These are phyloP conservation scores for Fusarium newnesense DNA, from an alignment of 2,329 filamentous ascomycete species.

Conservation along the genomic window DNA sequence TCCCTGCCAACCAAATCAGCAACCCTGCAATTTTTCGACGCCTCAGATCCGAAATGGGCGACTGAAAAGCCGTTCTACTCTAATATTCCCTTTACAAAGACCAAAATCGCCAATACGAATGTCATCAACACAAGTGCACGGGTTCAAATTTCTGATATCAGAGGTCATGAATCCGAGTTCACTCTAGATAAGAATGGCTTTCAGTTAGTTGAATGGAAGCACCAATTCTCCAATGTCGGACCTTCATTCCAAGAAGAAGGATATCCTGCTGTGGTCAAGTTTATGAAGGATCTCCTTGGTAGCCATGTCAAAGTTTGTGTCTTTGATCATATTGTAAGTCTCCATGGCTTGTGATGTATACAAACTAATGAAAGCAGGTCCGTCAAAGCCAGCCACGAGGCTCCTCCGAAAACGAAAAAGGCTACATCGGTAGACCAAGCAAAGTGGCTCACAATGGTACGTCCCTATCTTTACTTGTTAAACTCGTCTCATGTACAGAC, in stretches of 20 bases:
- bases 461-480: background rate
- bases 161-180: background rate
- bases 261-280: background rate
- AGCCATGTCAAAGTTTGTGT: background rate
- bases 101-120: background rate
- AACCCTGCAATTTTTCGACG: background rate
- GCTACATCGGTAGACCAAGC: background rate
- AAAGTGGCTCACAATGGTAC: background rate
- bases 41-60: background rate
- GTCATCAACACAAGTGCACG: background rate
- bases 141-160: background rate
- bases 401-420: background rate
- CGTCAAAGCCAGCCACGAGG: background rate
- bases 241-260: background rate
- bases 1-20: background rate
- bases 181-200: fast-evolving
- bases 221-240: background rate
- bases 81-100: background rate
- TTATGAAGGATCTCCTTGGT: background rate
- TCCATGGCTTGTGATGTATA: background rate
- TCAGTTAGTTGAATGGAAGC: background rate
- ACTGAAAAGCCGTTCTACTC: background rate
- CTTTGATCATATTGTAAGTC: background rate
- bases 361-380: fast-evolving
- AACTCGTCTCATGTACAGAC: background rate